Evolutionary conservation across 2,329 filamentous ascomycete genomes (phyloP).

Genomic region (Microthyrium microscopicum): DNA sequence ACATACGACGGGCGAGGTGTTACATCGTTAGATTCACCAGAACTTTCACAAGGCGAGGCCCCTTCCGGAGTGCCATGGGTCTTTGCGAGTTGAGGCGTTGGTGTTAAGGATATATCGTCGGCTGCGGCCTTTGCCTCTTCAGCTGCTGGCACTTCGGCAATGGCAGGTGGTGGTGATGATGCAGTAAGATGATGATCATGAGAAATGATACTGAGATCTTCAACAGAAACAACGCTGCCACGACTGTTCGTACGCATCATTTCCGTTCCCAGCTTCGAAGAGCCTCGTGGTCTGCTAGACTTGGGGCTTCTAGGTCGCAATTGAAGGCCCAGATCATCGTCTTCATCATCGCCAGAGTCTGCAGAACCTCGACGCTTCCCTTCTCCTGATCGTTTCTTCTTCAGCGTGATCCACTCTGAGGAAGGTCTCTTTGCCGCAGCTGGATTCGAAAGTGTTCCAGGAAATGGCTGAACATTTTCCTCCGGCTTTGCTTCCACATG

Average conservation of each 20-base stretch:
- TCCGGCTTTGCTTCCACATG: constrained; percentile 3
- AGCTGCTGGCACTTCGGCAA: constrained; percentile 18
- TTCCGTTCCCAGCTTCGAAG: constrained; percentile 79
- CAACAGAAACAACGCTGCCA: constrained; percentile 48
- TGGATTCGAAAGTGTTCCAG: constrained; percentile 37
- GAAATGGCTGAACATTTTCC: constrained; percentile 14
- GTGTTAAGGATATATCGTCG: constrained; percentile 5
- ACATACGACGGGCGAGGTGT: too few species aligned
- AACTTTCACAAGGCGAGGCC: constrained; percentile 12
- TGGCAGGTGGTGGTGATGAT: constrained; percentile 24
- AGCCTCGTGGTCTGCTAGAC: constrained; percentile 27
- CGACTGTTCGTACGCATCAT: constrained; percentile 97
- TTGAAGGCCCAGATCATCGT: constrained; percentile 62
- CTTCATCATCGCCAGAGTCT: constrained; percentile 88
- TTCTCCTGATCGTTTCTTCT: constrained; percentile 62
- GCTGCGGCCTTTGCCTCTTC: constrained; percentile 15
- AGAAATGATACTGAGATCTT: constrained; percentile 21
- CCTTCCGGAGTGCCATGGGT: constrained; percentile 12
- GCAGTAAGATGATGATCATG: constrained; percentile 19
- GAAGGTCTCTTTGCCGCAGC: constrained; percentile 33
- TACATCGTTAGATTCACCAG: too few species aligned
- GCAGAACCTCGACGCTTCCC: constrained; percentile 55
- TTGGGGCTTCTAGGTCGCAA: constrained; percentile 34
- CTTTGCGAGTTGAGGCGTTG: constrained; percentile 10
- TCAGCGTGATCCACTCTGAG: constrained; percentile 53